Evolutionary conservation across 2,329 filamentous ascomycete species (phyloP).

Genomic region (Epichloe glyceriae): DNA sequence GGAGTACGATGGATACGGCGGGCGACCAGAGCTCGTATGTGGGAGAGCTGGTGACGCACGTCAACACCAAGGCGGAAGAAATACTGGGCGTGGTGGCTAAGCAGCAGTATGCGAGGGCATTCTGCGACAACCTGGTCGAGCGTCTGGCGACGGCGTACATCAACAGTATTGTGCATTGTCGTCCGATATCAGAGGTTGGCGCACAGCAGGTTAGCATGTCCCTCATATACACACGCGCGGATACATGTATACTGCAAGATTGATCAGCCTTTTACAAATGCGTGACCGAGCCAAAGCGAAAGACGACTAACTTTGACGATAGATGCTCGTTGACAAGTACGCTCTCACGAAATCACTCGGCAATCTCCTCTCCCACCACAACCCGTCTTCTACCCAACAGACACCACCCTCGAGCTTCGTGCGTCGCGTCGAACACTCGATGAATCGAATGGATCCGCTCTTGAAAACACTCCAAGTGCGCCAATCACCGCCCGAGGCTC

Average conservation of each 20-base stretch:
- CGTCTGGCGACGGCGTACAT: conserved; percentile 69
- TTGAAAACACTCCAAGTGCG: conserved; percentile 95
- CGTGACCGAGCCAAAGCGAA: no score
- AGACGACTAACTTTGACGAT: not conserved
- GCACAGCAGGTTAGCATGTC: conserved; percentile 63
- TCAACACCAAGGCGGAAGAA: conserved; percentile 60
- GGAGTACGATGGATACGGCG: conserved; percentile 86
- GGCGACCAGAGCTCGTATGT: conserved; percentile 92
- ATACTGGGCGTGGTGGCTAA: conserved; percentile 71
- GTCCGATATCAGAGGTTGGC: conserved; percentile 82
- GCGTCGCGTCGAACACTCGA: conserved; percentile 73
- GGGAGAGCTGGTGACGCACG: conserved; percentile 59
- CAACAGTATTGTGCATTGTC: conserved; percentile 73
- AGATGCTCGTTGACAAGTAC: conserved; percentile 96
- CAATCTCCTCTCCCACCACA: conserved; percentile 53
- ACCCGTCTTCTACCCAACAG: conserved; percentile 29
- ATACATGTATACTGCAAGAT: no score
- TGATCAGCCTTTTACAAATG: not conserved
- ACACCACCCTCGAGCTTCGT: conserved; percentile 50
- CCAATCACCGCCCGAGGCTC: conserved; percentile 76
- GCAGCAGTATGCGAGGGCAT: conserved; percentile 85
- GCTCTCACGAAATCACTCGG: conserved; percentile 70
- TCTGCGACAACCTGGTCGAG: conserved; percentile 93
- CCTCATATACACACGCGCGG: no score
- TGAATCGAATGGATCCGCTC: conserved; percentile 78